phyloP scores from a whole-genome alignment of 208 protist species.

The Crithidia mellificae region DNA sequence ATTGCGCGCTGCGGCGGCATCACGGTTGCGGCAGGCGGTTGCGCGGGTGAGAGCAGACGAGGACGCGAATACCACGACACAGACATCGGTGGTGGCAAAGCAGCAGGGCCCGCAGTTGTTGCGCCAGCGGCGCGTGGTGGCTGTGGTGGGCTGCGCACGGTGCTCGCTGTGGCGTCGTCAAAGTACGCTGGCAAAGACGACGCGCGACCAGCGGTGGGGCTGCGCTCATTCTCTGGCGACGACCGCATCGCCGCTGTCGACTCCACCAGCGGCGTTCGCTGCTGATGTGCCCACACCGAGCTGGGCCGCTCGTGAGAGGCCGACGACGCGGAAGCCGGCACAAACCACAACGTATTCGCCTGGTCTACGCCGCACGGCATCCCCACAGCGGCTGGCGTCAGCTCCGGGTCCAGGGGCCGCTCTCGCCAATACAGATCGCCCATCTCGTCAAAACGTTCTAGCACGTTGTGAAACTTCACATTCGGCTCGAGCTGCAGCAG shows the following conservation, averaged over 20 bases:
- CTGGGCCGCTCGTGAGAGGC: constrained; percentile 2
- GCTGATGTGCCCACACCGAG: neutral
- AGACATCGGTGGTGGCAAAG: neutral
- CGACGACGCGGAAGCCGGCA: constrained; percentile 6
- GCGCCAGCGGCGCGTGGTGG: no score
- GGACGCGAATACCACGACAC: constrained; percentile 26
- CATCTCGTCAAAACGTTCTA: constrained; percentile 25
- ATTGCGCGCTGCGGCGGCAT: no score
- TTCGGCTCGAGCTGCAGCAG: constrained; percentile 52
- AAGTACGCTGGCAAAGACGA: constrained; percentile 23
- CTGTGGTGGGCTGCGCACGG: neutral
- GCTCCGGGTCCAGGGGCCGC: constrained; percentile 21
- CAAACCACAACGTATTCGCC: constrained; percentile 35
- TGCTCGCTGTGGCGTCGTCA: neutral
- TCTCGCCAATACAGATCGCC: constrained; percentile 45
- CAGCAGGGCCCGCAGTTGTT: neutral
- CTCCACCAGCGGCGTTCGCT: constrained; percentile 11
- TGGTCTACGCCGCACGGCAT: constrained; percentile 50
- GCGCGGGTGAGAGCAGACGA: constrained; percentile 15
- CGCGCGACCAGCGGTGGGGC: neutral
- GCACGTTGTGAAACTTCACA: constrained; percentile 54
- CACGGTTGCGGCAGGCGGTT: neutral
- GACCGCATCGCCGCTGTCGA: constrained; percentile 9
- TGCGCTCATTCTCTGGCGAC: neutral
- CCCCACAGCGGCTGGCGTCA: constrained; percentile 30